Evolutionary conservation across 2,329 filamentous ascomycete species (phyloP), one percentile per base, ranked within the genome.

Genomic region (Metarhizium album): DNA sequence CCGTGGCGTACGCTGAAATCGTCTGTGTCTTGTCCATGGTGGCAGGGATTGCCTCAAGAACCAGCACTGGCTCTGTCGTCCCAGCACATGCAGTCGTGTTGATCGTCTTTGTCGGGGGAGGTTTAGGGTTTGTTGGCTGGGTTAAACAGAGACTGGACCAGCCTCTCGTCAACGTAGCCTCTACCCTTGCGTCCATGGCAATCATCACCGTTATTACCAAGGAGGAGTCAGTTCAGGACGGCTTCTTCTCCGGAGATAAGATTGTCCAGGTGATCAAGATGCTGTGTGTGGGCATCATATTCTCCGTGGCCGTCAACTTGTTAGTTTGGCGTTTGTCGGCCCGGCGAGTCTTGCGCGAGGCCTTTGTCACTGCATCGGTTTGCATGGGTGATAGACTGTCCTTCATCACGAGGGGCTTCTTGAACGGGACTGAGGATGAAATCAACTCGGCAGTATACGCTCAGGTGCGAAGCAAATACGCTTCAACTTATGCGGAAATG

Each of bases 181-280:
- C 86, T 58, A 95, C 90, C 31, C 74, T 96, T 57, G 82, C 90
- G 6, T 91, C 88, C 33, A 82, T 97, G 52, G 88, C 88, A 47
- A 87, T 93, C 55, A 95, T 96, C 62, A 90, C 87, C 2, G 81
- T 95, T 45, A 73, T 96, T 54, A 95, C 91, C 11, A 95, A 94
- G 67, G 91, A 96, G 67, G 90, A 89, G 47, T 83, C 89, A 2
- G 83, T 96, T 1, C 87, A 95, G 60, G 82, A 79, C 33, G 88
- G 87, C 5, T 83, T 84, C 48, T 89, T 95, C 60, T 90, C 86
- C 0, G 82, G 86, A 58, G 81, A 81, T 52, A 94, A 94, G 67
- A 85, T 95, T 48, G 72, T 82, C 0, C 87, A 94, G 65, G 83
- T 91, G 24, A 70, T 93, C 59, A 88, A 90, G 64, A 90, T 94